Percentiles rank a stretch among this genome's conserved stretches.
Evolutionary conservation across 352 stramenopile genomes (phyloP).

Genomic region (Blastocystis sp.): DNA sequence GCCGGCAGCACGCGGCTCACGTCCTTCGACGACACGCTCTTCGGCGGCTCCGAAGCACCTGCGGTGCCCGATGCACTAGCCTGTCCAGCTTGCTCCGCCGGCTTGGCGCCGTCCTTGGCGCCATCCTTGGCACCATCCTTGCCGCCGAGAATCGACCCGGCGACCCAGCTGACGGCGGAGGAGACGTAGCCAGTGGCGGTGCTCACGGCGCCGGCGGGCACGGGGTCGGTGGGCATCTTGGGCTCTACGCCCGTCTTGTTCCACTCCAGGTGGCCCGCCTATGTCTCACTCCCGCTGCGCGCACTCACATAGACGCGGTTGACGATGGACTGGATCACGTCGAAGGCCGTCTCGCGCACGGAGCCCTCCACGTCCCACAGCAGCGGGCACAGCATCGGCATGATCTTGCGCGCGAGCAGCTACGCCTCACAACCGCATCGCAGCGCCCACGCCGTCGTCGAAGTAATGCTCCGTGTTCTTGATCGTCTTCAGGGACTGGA

Average conservation of each 20-base stretch:
- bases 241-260: slow-evolving; percentile 44
- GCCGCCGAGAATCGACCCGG: slow-evolving; percentile 20
- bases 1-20: slow-evolving; percentile 44
- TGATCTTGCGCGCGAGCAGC: slow-evolving; percentile 44
- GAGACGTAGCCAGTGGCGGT: slow-evolving; percentile 11
- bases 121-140: background rate
- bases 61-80: background rate
- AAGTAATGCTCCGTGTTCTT: slow-evolving; percentile 68
- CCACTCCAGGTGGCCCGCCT: slow-evolving; percentile 56
- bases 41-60: background rate
- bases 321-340: slow-evolving; percentile 55
- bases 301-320: slow-evolving; percentile 39
- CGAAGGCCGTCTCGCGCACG: slow-evolving; percentile 46
- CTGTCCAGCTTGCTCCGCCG: background rate
- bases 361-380: slow-evolving; percentile 52
- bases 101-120: no score
- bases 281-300: background rate
- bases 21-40: slow-evolving; percentile 7
- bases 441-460: slow-evolving; percentile 28
- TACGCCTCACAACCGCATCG: background rate
- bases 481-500: slow-evolving; percentile 68
- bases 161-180: slow-evolving; percentile 40
- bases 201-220: background rate
- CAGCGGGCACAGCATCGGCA: slow-evolving; percentile 64
- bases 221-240: slow-evolving; percentile 11